These are phyloP conservation scores for Bromus sterilis DNA, from an alignment of 176 grass and related monocot genomes.

Conservation along the genomic window DNA sequence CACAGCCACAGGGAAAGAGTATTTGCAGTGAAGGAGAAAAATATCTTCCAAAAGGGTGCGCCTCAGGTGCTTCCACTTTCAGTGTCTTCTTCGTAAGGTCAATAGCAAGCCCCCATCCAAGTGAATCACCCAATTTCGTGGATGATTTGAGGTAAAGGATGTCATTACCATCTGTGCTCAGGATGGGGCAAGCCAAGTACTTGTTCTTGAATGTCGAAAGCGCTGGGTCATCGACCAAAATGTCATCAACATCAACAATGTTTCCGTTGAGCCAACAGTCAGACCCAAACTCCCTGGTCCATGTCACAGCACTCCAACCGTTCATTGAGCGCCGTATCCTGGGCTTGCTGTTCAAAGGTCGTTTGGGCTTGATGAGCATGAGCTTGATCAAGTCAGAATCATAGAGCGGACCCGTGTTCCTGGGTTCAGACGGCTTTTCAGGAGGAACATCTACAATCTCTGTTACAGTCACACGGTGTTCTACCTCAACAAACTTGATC, in stretches of 20 bases:
- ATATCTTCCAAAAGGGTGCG: background rate
- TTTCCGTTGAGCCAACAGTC: background rate
- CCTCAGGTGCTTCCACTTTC: background rate
- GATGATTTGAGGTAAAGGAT: background rate
- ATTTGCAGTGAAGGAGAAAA: background rate
- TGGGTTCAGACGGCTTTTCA: background rate
- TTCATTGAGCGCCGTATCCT: background rate
- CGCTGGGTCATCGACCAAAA: background rate
- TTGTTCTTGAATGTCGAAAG: background rate
- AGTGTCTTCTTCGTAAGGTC: background rate
- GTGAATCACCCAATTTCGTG: background rate
- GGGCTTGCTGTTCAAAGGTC: background rate
- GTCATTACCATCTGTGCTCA: background rate
- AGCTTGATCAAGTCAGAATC: background rate
- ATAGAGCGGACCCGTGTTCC: background rate
- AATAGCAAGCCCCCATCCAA: background rate
- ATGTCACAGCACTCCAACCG: slow-evolving; percentile 4
- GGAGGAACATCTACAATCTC: background rate
- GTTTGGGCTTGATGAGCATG: background rate
- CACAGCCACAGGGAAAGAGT: background rate
- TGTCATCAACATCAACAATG: background rate
- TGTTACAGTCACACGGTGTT: background rate
- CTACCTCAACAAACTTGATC: slow-evolving; percentile 3
- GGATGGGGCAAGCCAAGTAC: background rate
- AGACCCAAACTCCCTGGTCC: background rate